A percentile compares a stretch with the other conserved stretches of the same genome.
phyloP scores from a whole-genome alignment of 768 basidiomycete genomes.

The Mycena rebaudengoi region DNA sequence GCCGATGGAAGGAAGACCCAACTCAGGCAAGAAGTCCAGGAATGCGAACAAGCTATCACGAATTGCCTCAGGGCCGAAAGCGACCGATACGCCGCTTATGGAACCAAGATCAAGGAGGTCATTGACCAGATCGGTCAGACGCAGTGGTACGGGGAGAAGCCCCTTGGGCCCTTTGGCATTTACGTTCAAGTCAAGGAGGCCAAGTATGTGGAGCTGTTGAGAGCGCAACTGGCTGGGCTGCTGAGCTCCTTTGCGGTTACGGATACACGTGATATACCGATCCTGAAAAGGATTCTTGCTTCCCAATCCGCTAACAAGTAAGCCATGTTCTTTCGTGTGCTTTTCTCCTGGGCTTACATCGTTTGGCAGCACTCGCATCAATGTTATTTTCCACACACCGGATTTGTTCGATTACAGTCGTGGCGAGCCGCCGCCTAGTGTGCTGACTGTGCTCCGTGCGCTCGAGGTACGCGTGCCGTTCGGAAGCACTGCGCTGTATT shows the following conservation, averaged over 20 bases:
- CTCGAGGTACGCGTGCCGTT: slow-evolving; percentile 67
- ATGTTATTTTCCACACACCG: slow-evolving; percentile 70
- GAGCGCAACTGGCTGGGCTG: slow-evolving; percentile 61
- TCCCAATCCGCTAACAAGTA: slow-evolving; percentile 76
- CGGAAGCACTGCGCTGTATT: slow-evolving; percentile 1
- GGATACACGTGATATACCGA: slow-evolving; percentile 65
- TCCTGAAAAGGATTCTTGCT: slow-evolving; percentile 65
- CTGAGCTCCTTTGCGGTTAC: slow-evolving; percentile 82
- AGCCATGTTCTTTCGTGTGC: slow-evolving; percentile 33
- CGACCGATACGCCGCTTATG: slow-evolving; percentile 70
- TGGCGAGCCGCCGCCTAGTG: slow-evolving; percentile 72
- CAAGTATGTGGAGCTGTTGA: slow-evolving; percentile 72
- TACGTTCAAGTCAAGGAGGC: slow-evolving; percentile 79
- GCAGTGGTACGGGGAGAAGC: slow-evolving; percentile 71
- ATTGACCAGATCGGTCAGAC: slow-evolving; percentile 58
- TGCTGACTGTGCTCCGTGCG: slow-evolving; percentile 82
- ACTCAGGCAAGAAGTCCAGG: slow-evolving; percentile 51
- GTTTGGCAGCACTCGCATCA: slow-evolving; percentile 48
- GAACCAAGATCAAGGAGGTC: slow-evolving; percentile 65
- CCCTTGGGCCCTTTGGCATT: slow-evolving; percentile 83
- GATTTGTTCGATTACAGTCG: slow-evolving; percentile 83
- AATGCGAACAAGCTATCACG: slow-evolving; percentile 59
- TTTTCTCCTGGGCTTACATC: neutral
- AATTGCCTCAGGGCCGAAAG: slow-evolving; percentile 59
- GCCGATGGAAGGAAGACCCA: slow-evolving; percentile 42